Base-by-base conservation (phyloP, 2,329 filamentous ascomycete species). In the Fusarium sp. region DNA sequence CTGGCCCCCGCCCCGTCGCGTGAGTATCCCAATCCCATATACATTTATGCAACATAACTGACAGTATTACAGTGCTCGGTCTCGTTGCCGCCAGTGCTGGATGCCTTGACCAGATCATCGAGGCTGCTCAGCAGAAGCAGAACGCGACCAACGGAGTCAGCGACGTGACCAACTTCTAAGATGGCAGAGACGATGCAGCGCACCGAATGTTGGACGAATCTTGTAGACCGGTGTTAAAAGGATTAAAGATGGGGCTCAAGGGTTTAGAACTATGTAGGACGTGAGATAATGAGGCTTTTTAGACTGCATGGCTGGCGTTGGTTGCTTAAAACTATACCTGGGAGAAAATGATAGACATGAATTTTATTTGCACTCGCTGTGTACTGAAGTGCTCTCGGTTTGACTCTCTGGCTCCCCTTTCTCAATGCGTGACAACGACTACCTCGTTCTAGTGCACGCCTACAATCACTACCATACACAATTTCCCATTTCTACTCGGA, bases 1-100 rank as follows among this genome's bases (percentile, higher is more conserved):
- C 82, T 97, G 65, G 84, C 88, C 50, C 93, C 93, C 1, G 91
- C 88, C 75, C 89, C 89, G 76, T 88, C 91, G 2, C 47, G 62
- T 65, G 22, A 65, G 62, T 65, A 31, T 6, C 33, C 6, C 26
- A 10, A 24, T 3, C 11, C 14, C 24, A 6, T 14, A 14, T 3
- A 9, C n/a, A 21, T 11, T 1, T 3, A 22, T 17, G 13, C 21
- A 36, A 22, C 14, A 28, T 33, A 17, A 55, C 61, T 65, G 44
- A 65, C 44, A 22, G 15, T 33, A 26, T 21, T 28, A 21, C 11
- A 65, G 93, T 92, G 78, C 83, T 94, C 22, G 92, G 64, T 8
- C 63, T 73, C 13, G 66, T 68, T 10, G 65, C 74, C 56, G 75
- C 94, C 6, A 89, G 89, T 51, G 87, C 91, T 1, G 92, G 91